phyloP scores from a whole-genome alignment of 2,329 filamentous ascomycete species.

The Penicillium sp. region DNA sequence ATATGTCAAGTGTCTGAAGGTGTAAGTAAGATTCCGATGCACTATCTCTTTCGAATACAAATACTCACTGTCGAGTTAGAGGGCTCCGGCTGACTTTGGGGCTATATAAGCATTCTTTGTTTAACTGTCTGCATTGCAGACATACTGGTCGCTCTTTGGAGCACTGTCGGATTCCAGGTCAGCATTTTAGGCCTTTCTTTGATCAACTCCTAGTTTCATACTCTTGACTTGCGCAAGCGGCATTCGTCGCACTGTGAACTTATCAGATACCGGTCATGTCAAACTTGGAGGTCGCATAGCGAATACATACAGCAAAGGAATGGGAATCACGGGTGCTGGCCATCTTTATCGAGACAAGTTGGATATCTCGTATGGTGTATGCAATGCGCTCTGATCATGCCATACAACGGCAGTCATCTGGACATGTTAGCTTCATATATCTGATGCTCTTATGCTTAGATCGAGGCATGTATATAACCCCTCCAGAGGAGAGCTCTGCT shows the following conservation, averaged over 20 bases:
- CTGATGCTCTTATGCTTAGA: background rate
- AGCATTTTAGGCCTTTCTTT: background rate
- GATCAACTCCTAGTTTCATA: conserved; percentile 16
- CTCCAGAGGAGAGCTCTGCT: background rate
- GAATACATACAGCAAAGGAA: conserved; percentile 40
- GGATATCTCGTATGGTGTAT: conserved; percentile 24
- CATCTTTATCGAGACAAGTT: conserved; percentile 35
- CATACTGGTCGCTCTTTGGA: conserved; percentile 45
- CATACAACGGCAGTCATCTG: conserved; percentile 36
- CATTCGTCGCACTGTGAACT: conserved; percentile 41
- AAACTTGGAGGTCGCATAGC: background rate
- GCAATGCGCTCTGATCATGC: conserved; percentile 33
- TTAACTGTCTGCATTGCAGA: conserved; percentile 41
- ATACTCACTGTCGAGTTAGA: conserved; percentile 42
- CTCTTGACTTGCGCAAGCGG: conserved; percentile 42
- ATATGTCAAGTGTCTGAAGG: conserved; percentile 39
- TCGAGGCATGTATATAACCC: background rate
- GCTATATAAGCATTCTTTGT: conserved; percentile 45
- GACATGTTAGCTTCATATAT: conserved; percentile 20
- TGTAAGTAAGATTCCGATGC: conserved; percentile 14
- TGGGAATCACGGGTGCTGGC: conserved; percentile 43
- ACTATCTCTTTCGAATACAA: conserved; percentile 9
- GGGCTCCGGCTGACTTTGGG: conserved; percentile 45
- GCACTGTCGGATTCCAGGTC: conserved; percentile 29
- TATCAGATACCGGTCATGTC: conserved; percentile 9